Base-by-base conservation (phyloP, 108 stramenopile species). In the Mediolabrus comicus region DNA sequence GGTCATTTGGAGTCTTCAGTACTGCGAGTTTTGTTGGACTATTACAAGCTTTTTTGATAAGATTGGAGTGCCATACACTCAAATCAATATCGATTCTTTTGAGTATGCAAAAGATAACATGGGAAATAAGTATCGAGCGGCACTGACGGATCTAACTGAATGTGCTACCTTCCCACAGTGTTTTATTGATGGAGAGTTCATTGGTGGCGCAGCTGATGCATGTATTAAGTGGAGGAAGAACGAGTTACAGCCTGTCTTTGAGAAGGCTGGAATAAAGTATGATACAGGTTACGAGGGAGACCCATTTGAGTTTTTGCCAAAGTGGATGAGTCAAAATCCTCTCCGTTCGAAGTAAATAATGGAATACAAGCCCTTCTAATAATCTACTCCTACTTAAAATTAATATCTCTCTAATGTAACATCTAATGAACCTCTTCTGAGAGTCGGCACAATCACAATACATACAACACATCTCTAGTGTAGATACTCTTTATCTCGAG, bases 121-220 rank as follows among this genome's bases (percentile, higher is more conserved):
- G 69, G 95, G 95, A 29, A 39, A 16, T 25, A 82, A 83, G 39
- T 70, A 82, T 57, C 85, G 82, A 64, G 60, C 55, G n/a, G 83
- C 72, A 10, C 65, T 86, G 53, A 34, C 75, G 36, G 80, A 75
- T 53, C 65, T 76, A 19, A 78, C 75, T 14, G 83, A 69, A 10
- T 81, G 82, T 24, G 76, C 77, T 51, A 86, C 85, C 10, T 80
- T 86, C 22, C 85, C 85, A 0, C 81, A 86, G 36, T 75, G 81
- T 8, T 86, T 86, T 39, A 79, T 86, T 53, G 79, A 82, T 54
- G 85, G 85, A 16, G 73, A 83, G 32, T 81, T 82, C 59, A 64
- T 95, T 32, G 94, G 94, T 56, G 94, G 94, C 29, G 88, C 88
- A 54, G 87, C 85, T 66, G 87, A 83, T 53, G 80, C 86, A n/a